Conservation (phyloP, 805 yeast species). For the Candida fluviatilis region DNA sequence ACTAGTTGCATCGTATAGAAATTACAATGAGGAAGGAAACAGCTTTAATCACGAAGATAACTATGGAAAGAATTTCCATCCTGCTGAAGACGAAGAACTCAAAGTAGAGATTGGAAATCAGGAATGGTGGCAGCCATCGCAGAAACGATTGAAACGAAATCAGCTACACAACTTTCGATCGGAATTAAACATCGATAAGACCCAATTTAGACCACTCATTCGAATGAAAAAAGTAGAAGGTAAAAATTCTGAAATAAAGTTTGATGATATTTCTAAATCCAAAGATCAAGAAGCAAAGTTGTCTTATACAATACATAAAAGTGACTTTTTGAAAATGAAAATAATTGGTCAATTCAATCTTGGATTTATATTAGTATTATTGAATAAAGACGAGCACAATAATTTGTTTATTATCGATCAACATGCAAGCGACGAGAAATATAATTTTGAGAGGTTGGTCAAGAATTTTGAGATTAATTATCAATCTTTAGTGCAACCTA, state of each 20-base stretch:
- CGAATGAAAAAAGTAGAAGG: neutral
- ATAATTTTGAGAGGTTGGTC: slow-evolving; percentile 68
- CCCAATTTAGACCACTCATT: neutral
- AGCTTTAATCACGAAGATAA: slow-evolving; percentile 2
- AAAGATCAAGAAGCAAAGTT: slow-evolving; percentile 55
- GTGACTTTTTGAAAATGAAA: slow-evolving; percentile 71
- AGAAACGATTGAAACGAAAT: slow-evolving; percentile 5
- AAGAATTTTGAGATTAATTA: slow-evolving; percentile 49
- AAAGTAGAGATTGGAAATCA: slow-evolving; percentile 6
- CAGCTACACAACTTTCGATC: slow-evolving; percentile 2
- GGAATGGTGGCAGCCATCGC: slow-evolving; percentile 5
- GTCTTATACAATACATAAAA: slow-evolving; percentile 59
- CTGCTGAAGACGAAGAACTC: slow-evolving; percentile 3
- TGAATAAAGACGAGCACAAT: slow-evolving; percentile 30
- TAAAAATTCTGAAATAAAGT: slow-evolving; percentile 4
- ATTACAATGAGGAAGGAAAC: neutral
- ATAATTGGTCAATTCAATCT: slow-evolving; percentile 90
- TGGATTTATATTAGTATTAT: slow-evolving; percentile 78
- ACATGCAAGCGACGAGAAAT: slow-evolving; percentile 97
- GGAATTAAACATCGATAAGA: slow-evolving; percentile 1
- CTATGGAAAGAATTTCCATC: slow-evolving; percentile 11
- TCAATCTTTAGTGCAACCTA: slow-evolving; percentile 62
- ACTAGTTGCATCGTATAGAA: neutral
- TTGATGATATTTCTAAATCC: slow-evolving; percentile 43
- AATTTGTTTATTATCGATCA: slow-evolving; percentile 87